Base-by-base conservation (phyloP, 2,329 filamentous ascomycete genomes). In the Pestalotiopsis sp. region DNA sequence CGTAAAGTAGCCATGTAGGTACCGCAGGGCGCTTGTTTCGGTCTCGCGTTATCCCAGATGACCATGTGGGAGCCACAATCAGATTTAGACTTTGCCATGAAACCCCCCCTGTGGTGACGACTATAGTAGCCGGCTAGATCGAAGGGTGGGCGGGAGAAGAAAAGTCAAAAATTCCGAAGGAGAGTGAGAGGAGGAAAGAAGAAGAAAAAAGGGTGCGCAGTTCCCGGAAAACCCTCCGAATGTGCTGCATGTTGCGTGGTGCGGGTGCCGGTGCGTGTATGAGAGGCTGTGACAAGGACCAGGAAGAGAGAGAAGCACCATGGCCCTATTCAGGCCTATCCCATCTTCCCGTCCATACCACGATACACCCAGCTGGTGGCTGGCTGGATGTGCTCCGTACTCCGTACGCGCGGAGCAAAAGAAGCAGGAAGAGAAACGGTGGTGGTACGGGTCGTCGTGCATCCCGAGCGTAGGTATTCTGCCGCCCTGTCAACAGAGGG, bases 21-120 rank as follows among this genome's bases (percentile, higher is more conserved):
- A 45, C 41, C 7, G 7, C 31, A 31, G 7, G 31, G 31, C 45
- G 17, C 45, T 52, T 52, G 17, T 31, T 31, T 31, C 11, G 63
- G 20, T 25, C n/a, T 27, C 38, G 62, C 17, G 41, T 31, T 20
- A 68, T 41, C 12, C 38, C 61, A 25, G 56, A 36, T 49, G 56
- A 65, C 52, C 67, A 68, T 65, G 67, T 68, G 67, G 67, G 52
- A 68, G 67, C 67, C 67, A 68, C 67, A 65, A 65, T 65, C 36
- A 40, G 27, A 65, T 45, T 31, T 65, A 60, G 45, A 49, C 41
- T 68, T 68, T 68, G 63, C 14, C 23, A 56, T 66, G 63, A 66
- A 66, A 66, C 49, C 63, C 45, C 41, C n/a, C 25, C 27, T 13
- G 60, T 20, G 60, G 36, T 38, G 27, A 62, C n/a, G 57, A 59